phyloP scores from a whole-genome alignment of 2,329 filamentous ascomycete genomes.

The Pseudocercospora fijiensis region DNA sequence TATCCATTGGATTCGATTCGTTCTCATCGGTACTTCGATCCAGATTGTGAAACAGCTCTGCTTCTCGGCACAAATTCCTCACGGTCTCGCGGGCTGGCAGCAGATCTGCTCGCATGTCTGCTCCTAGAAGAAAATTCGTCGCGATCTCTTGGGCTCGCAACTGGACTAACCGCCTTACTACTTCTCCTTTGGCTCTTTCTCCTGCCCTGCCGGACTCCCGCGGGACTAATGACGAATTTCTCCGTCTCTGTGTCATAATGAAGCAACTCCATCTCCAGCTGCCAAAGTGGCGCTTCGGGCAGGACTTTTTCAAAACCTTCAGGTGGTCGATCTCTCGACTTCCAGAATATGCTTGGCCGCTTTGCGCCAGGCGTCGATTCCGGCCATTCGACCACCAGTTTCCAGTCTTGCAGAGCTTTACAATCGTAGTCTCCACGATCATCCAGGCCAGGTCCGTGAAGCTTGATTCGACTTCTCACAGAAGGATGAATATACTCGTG shows the following conservation, averaged over 20 bases:
- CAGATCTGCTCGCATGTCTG: background rate
- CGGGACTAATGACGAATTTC: constrained; percentile 39
- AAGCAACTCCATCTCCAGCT: constrained; percentile 45
- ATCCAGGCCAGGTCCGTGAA: constrained; percentile 48
- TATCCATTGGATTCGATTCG: too few species aligned
- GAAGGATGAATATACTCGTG: constrained; percentile 55
- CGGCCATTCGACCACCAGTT: constrained; percentile 47
- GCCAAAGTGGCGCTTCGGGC: constrained; percentile 49
- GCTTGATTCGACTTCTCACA: constrained; percentile 47
- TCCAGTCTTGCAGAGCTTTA: constrained; percentile 48
- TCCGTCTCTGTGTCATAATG: constrained; percentile 45
- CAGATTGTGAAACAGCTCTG: background rate
- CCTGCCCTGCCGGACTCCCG: constrained; percentile 19
- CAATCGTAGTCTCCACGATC: constrained; percentile 49
- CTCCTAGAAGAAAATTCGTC: constrained; percentile 2
- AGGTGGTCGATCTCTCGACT: constrained; percentile 38
- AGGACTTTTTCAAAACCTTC: constrained; percentile 42
- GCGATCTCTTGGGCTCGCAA: constrained; percentile 3
- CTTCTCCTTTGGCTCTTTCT: constrained; percentile 21
- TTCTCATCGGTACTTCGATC: constrained; percentile 1
- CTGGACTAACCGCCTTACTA: constrained; percentile 9
- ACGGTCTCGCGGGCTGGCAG: background rate
- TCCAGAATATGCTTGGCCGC: constrained; percentile 47
- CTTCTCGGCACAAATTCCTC: background rate
- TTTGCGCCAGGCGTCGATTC: constrained; percentile 35